phyloP scores from a whole-genome alignment of 805 yeast genomes.

The Pichia deserticola region DNA sequence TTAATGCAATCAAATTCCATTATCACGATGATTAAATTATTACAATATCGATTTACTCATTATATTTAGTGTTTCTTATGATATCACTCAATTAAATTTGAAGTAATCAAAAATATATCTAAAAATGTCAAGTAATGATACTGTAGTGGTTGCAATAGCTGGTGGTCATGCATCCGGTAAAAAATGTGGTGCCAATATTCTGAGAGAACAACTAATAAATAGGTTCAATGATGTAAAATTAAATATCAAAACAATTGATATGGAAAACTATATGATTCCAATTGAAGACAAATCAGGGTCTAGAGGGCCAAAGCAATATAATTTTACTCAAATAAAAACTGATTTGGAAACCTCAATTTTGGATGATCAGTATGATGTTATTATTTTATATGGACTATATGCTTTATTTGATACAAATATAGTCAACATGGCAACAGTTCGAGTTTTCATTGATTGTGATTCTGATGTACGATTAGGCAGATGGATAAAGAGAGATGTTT shows the following conservation, averaged over 20 bases:
- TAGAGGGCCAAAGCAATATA: constrained; percentile 34
- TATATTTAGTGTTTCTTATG: not conserved
- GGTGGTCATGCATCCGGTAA: constrained; percentile 34
- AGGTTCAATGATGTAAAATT: constrained; percentile 13
- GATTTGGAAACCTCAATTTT: constrained; percentile 6
- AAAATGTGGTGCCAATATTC: constrained; percentile 18
- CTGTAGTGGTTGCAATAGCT: constrained; percentile 23
- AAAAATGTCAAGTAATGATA: constrained; percentile 1
- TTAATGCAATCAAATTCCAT: too few species aligned
- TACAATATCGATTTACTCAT: too few species aligned
- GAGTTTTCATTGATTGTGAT: constrained; percentile 75
- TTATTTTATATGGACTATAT: constrained; percentile 69
- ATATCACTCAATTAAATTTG: too few species aligned
- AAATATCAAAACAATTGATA: constrained; percentile 18
- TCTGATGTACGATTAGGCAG: constrained; percentile 79
- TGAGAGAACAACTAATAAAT: constrained; percentile 16
- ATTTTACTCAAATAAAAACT: constrained; percentile 26
- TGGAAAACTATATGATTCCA: constrained; percentile 14
- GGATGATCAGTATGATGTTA: constrained; percentile 21
- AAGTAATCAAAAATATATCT: too few species aligned
- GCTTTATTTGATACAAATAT: constrained; percentile 61
- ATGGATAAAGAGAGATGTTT: constrained; percentile 45
- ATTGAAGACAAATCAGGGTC: constrained; percentile 5
- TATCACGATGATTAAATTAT: too few species aligned
- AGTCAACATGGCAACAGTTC: constrained; percentile 50